phyloP scores from a whole-genome alignment of 768 basidiomycete genomes.

The Tulasnella sp. region DNA sequence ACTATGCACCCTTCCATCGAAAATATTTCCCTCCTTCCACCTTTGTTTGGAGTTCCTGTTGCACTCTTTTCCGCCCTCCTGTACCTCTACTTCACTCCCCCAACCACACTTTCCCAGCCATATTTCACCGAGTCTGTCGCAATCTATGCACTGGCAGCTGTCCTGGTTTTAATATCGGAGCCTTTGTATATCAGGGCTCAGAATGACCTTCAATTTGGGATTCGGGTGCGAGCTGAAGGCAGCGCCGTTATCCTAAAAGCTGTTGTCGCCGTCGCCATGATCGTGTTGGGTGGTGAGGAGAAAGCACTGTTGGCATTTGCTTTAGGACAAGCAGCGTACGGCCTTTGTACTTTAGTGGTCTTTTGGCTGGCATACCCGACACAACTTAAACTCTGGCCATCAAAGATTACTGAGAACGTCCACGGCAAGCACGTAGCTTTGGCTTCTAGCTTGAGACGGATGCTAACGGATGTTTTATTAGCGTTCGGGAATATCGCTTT shows the following conservation, averaged over 20 bases:
- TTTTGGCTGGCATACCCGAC: slow-evolving; percentile 48
- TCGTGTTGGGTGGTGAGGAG: slow-evolving; percentile 46
- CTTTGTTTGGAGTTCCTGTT: slow-evolving; percentile 63
- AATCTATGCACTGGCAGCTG: slow-evolving; percentile 68
- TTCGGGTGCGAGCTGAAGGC: slow-evolving; percentile 84
- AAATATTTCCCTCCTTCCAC: slow-evolving; percentile 61
- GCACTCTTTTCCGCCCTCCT: slow-evolving; percentile 49
- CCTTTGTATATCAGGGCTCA: slow-evolving; percentile 76
- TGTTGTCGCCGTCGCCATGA: slow-evolving; percentile 60
- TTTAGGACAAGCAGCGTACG: slow-evolving; percentile 75
- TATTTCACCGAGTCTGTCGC: slow-evolving; percentile 58
- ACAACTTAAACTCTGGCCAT: slow-evolving; percentile 41
- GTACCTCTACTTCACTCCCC: slow-evolving; percentile 54
- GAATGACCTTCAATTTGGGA: slow-evolving; percentile 57
- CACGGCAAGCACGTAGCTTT: slow-evolving; percentile 36
- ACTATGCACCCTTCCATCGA: slow-evolving; percentile 32
- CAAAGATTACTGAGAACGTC: slow-evolving; percentile 30
- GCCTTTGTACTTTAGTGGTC: slow-evolving; percentile 49
- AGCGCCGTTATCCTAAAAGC: slow-evolving; percentile 72
- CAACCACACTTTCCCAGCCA: slow-evolving; percentile 56
- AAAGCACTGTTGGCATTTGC: slow-evolving; percentile 80
- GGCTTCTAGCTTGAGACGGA: neutral
- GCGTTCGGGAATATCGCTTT: slow-evolving; percentile 37
- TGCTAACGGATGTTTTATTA: neutral
- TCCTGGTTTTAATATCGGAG: slow-evolving; percentile 76